Conservation (phyloP, 1,139 yeast species). For the Geotrichum bryndzae region DNA sequence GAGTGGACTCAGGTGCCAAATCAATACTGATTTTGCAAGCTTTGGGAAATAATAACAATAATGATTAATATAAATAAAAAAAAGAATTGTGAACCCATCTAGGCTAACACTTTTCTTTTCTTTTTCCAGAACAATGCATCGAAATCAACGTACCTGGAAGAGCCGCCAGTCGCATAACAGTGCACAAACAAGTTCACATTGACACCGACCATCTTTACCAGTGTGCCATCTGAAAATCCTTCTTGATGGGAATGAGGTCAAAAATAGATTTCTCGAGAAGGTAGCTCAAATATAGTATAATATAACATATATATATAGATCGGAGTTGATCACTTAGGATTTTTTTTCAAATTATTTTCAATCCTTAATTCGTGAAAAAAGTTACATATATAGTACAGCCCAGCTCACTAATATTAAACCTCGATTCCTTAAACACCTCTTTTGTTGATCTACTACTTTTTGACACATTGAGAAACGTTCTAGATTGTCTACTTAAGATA, state of each 20-base stretch:
- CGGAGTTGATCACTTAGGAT: too few species aligned
- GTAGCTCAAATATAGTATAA: too few species aligned
- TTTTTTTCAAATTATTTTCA: too few species aligned
- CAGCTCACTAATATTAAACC: too few species aligned
- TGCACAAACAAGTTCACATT: background rate
- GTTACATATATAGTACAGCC: too few species aligned
- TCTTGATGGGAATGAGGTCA: background rate
- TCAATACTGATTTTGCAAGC: background rate
- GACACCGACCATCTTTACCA: background rate
- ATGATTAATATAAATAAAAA: background rate
- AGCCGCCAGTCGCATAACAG: background rate
- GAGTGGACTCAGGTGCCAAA: background rate
- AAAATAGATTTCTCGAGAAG: background rate
- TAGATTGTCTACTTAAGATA: background rate
- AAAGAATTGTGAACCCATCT: too few species aligned
- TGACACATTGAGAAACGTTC: background rate
- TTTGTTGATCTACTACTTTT: background rate
- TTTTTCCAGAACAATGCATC: background rate
- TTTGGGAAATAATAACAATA: background rate
- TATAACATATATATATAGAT: too few species aligned
- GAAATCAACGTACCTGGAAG: background rate
- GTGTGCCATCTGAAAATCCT: background rate
- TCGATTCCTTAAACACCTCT: background rate
- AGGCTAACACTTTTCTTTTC: too few species aligned
- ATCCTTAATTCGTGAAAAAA: too few species aligned